Base-by-base conservation (phyloP, 2,329 filamentous ascomycete species). In the Graphilbum sp. region DNA sequence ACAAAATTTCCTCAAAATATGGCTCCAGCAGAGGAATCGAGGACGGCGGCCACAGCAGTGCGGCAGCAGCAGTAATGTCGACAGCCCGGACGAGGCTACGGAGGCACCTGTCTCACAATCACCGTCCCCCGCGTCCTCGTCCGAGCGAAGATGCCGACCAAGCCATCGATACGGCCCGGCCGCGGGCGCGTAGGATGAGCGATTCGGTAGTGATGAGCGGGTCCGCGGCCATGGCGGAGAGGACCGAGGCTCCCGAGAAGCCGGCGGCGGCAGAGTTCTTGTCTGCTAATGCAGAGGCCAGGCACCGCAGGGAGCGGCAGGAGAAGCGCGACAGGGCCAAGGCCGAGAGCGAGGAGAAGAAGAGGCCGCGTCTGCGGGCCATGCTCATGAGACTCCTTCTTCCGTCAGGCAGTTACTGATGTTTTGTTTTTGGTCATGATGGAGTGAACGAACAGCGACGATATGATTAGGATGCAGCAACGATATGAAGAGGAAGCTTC, bases 271-370 rank as follows among this genome's bases (percentile, higher is more conserved):
- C 5, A n/a, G 27, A 12, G 27, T 29, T 12, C 27, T 29, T 12
- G n/a, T 32, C n/a, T 32, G 30, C n/a, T 18, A 18, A 13, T n/a
- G 30, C 30, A 4, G 31, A 13, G 2, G 18, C 19, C 11, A 42
- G 37, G 30, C 47, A 48, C 40, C 47, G 47, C 32, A 37, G 35
- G 19, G 45, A 45, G 13, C 44, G 46, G 15, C 43, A 37, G 32
- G 45, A 45, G 39, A 43, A 38, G 44, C 43, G 45, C 16, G 46
- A 45, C 12, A 33, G 34, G 36, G 44, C 40, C 18, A 41, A 37
- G 31, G 19, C 41, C 13, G 39, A 35, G 27, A 43, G 41, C 7
- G 41, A 46, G 17, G 34, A 37, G 23, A 43, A 42, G 37, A 44
- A 41, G 32, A 24, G n/a, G n/a, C n/a, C 33, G n/a, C 35, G 47